Conservation (phyloP, 2,329 filamentous ascomycete species). For the Beauveria rudraprayagi region DNA sequence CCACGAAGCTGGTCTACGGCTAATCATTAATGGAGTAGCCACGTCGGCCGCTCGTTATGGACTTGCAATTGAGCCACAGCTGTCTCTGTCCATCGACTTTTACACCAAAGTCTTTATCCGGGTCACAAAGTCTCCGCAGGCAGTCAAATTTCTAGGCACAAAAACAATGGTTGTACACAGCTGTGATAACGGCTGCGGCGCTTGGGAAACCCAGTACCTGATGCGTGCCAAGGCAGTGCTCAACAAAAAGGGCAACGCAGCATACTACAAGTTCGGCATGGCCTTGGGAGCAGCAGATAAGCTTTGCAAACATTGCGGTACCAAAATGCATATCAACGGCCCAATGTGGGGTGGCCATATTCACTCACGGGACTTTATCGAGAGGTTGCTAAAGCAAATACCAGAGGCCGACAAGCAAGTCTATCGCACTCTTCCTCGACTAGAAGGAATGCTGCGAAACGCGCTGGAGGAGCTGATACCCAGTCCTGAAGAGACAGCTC, state of each 20-base stretch:
- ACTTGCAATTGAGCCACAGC: slow-evolving; percentile 77
- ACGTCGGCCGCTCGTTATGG: slow-evolving; percentile 78
- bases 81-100: slow-evolving; percentile 93
- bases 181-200: slow-evolving; percentile 85
- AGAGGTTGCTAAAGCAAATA: slow-evolving; percentile 66
- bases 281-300: slow-evolving; percentile 61
- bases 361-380: slow-evolving; percentile 77
- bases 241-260: slow-evolving; percentile 62
- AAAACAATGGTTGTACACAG: slow-evolving; percentile 92
- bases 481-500: slow-evolving; percentile 27
- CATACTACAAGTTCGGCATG: slow-evolving; percentile 72
- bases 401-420: slow-evolving; percentile 56
- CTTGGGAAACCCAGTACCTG: slow-evolving; percentile 77
- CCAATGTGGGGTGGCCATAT: slow-evolving; percentile 93
- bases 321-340: slow-evolving; percentile 78
- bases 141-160: slow-evolving; percentile 83
- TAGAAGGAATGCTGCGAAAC: slow-evolving; percentile 86
- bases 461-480: slow-evolving; percentile 66
- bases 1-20: slow-evolving; percentile 80
- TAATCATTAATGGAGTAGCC: slow-evolving; percentile 78
- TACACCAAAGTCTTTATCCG: slow-evolving; percentile 86
- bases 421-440: slow-evolving; percentile 72
- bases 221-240: slow-evolving; percentile 57
- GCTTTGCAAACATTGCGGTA: slow-evolving; percentile 74
- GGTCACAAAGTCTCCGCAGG: slow-evolving; percentile 67